Evolutionary conservation across 306 rosid genomes (phyloP), one percentile per base, ranked within the genome.

Genomic region (Trifolium subterraneum): DNA sequence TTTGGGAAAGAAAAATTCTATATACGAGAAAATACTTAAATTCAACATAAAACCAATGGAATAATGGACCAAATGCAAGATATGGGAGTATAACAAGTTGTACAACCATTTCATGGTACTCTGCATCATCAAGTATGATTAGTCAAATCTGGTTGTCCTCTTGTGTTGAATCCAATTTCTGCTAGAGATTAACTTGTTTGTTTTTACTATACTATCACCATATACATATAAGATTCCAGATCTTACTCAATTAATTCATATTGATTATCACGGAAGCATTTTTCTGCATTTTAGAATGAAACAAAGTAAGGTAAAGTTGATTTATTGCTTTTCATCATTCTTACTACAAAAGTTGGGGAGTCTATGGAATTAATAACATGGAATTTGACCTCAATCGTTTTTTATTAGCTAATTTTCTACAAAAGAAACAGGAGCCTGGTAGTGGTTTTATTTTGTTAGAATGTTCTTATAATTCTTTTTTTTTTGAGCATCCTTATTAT

Each of bases 61-160:
- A 47, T 47, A 44, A 25, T 11, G 36, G 50, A 61, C 20, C 47
- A 19, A 1, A 68, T 61, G 2, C 23, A 61, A 33, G 67, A 31
- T 61, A 10, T 27, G 4, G 27, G 42, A 20, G 33, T 45, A 50
- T 60, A 47, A 38, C 33, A 35, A 54, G 70, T 33, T 67, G 61
- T 68, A 52, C 25, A 63, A 54, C 73, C 52, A 82, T 44, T 77
- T 73, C 35, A 51, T 51, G 68, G 67, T 72, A 50, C 65, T 39
- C 29, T 19, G 10, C 29, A 19, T 52, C 60, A 9, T 20, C 25
- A 61, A 48, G 39, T 48, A 44, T 67, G 67, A 61, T 62, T 25
- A 60, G 20, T 48, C 18, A 35, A 65, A 73, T 33, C 16, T 82
- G 36, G 27, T 64, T 38, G 68, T 56, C 65, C 60, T 63, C 51